A percentile compares a stretch with the other conserved stretches of the same genome.
These are phyloP conservation scores for Pelargonium citronellum DNA, from an alignment of 441 rosid genomes.

Conservation along the genomic window DNA sequence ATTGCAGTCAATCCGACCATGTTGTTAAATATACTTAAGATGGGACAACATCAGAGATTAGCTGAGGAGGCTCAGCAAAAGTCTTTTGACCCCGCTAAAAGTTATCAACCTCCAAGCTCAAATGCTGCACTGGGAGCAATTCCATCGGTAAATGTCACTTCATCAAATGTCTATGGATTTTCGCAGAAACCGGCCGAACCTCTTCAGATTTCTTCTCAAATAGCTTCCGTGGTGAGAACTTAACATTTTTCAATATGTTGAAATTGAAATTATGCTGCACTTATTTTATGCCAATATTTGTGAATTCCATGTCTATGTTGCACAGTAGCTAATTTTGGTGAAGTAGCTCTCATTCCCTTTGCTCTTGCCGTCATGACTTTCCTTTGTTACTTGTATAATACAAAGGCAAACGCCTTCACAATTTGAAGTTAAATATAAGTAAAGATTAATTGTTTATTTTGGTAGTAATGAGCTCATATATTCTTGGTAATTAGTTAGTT, in stretches of 20 bases:
- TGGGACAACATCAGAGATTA: slow-evolving; percentile 61
- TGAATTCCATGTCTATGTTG: background rate
- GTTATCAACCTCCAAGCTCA: slow-evolving; percentile 37
- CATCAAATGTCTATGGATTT: slow-evolving; percentile 31
- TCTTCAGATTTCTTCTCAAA: slow-evolving; percentile 39
- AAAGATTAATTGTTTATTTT: background rate
- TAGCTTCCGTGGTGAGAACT: slow-evolving; percentile 36
- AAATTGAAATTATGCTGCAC: background rate
- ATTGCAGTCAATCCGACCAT: slow-evolving; percentile 67
- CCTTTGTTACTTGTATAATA: background rate
- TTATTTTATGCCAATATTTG: background rate
- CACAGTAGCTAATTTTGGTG: background rate
- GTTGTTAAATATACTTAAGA: slow-evolving; percentile 60
- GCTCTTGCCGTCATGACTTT: background rate
- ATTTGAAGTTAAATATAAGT: background rate
- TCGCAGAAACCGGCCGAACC: slow-evolving; percentile 42
- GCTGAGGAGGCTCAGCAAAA: slow-evolving; percentile 48
- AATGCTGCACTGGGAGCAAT: slow-evolving; percentile 35
- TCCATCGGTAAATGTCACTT: slow-evolving; percentile 30
- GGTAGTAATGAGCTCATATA: background rate
- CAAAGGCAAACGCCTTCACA: background rate
- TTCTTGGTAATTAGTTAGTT: background rate
- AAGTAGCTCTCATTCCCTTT: background rate
- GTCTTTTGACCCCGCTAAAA: slow-evolving; percentile 41
- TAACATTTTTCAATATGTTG: slow-evolving; percentile 5